Conservation (phyloP, 1,284 basidiomycete genomes). For the Somion occarium region DNA sequence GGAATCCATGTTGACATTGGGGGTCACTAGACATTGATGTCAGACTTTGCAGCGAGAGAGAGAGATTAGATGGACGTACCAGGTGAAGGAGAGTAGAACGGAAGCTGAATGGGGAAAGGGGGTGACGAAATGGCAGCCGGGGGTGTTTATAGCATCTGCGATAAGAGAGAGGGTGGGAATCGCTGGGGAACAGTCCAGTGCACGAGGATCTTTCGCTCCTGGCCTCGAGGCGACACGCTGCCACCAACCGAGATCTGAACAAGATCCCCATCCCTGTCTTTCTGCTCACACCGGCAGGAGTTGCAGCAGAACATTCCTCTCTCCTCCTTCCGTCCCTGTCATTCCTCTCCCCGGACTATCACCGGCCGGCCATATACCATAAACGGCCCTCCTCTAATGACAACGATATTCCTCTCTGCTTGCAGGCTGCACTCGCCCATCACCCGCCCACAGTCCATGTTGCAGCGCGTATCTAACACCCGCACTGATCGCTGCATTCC, state of each 20-base stretch:
- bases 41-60: slow-evolving; percentile 12
- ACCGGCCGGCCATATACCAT: background rate
- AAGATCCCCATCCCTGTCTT: background rate
- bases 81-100: slow-evolving; percentile 9
- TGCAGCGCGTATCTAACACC: background rate
- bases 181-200: background rate
- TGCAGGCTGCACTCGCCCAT: background rate
- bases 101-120: slow-evolving; percentile 7
- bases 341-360: background rate
- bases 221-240: slow-evolving; percentile 1
- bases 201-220: background rate
- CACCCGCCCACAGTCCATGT: no score
- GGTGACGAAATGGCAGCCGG: slow-evolving; percentile 6
- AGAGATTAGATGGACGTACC: background rate
- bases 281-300: background rate
- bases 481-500: background rate
- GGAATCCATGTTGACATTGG: slow-evolving; percentile 19
- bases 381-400: background rate
- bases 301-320: background rate
- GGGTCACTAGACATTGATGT: background rate
- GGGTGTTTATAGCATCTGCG: background rate
- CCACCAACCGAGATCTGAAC: background rate
- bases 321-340: no score
- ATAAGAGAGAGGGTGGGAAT: background rate
- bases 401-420: background rate